Evolutionary conservation across 192 early-diverging fungal genomes (phyloP).

Genomic region (Rhizophagus prolifer): DNA sequence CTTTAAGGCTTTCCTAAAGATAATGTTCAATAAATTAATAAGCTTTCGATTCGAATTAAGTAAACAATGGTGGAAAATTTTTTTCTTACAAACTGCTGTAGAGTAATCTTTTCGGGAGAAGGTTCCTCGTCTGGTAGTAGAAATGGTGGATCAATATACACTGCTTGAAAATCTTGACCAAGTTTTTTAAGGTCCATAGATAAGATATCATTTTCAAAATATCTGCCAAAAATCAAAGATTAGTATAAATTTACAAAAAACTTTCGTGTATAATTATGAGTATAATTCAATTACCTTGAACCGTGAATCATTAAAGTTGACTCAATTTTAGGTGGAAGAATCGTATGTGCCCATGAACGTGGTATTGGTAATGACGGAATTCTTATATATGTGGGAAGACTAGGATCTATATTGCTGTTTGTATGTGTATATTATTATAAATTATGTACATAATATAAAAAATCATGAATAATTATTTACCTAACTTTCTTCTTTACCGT

Average conservation of each 20-base stretch:
- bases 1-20: conserved; percentile 46
- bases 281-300: conserved; percentile 35
- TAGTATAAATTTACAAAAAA: background rate
- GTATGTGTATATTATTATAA: background rate
- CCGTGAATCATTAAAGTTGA: conserved; percentile 29
- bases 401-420: conserved; percentile 71
- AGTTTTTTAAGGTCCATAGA: conserved; percentile 51
- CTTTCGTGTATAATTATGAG: no score
- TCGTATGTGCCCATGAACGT: conserved; percentile 83
- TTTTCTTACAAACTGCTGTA: conserved; percentile 59
- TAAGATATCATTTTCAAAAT: conserved; percentile 46
- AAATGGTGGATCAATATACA: conserved; percentile 92
- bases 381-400: conserved; percentile 83
- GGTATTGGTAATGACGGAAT: conserved; percentile 85
- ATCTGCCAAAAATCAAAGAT: conserved; percentile 31
- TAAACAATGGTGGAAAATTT: conserved; percentile 29
- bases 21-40: background rate
- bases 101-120: conserved; percentile 59
- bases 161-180: conserved; percentile 74
- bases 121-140: conserved; percentile 63
- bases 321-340: conserved; percentile 44
- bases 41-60: conserved; percentile 32
- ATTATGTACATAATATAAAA: background rate
- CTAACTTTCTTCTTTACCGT: conserved; percentile 82
- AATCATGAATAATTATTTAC: conserved; percentile 35